Percentiles rank a stretch among this genome's conserved stretches.
phyloP scores from a whole-genome alignment of 768 basidiomycete genomes.

The Boletus insuetus region DNA sequence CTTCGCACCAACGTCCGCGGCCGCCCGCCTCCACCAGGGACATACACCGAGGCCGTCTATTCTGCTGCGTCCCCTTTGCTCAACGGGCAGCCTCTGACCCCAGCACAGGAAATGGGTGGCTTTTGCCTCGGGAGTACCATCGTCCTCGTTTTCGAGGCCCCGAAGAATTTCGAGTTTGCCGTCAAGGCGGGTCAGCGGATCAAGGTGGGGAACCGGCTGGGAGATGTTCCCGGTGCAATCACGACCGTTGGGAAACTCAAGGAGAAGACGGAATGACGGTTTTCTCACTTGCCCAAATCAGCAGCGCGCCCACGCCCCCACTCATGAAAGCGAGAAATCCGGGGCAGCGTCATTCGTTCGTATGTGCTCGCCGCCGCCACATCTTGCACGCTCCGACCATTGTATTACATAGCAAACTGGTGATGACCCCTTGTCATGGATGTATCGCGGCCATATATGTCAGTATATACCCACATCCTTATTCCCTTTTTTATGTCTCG shows the following conservation, averaged over 20 bases:
- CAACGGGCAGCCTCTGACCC: constrained; percentile 80
- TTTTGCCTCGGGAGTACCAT: constrained; percentile 95
- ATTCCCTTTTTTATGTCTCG: constrained; percentile 1
- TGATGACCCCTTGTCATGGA: constrained; percentile 7
- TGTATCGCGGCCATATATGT: constrained; percentile 3
- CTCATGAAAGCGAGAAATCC: background rate
- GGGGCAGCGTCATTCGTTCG: background rate
- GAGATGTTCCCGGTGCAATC: constrained; percentile 41
- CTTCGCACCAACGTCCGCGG: constrained; percentile 88
- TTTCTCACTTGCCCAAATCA: background rate
- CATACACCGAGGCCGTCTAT: constrained; percentile 92
- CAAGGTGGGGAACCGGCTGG: constrained; percentile 80
- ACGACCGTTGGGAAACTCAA: constrained; percentile 29
- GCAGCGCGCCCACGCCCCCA: too few relatives aligned
- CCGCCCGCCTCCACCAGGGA: constrained; percentile 70
- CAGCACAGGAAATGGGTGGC: constrained; percentile 96
- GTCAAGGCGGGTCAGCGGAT: constrained; percentile 80
- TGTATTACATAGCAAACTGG: background rate
- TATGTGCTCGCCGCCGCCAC: background rate
- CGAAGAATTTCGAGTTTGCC: constrained; percentile 73
- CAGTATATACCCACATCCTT: constrained; percentile 16
- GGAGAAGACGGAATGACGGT: constrained; percentile 31
- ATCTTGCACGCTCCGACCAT: background rate
- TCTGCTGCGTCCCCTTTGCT: constrained; percentile 78
- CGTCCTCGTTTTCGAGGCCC: constrained; percentile 96